A percentile compares a stretch with the other conserved stretches of the same genome.
phyloP scores from a whole-genome alignment of 2,329 filamentous ascomycete species.

The Penicillium sp. region DNA sequence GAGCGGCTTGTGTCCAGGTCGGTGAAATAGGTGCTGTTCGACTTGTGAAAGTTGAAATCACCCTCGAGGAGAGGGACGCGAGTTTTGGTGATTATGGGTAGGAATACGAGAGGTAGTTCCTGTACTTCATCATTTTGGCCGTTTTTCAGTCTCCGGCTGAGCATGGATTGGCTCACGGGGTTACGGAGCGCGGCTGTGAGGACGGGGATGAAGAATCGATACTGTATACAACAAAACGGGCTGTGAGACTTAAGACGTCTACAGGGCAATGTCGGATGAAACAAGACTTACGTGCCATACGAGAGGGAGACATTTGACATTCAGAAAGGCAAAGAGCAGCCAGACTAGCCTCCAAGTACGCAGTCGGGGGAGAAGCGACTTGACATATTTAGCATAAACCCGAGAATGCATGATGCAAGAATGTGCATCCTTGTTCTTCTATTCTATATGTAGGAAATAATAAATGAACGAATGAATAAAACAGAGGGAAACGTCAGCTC shows the following conservation, averaged over 20 bases:
- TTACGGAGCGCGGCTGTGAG: conserved; percentile 8
- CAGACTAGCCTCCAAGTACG: neutral
- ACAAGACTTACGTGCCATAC: conserved; percentile 15
- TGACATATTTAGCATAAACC: neutral
- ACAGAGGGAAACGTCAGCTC: neutral
- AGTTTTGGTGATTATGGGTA: conserved; percentile 13
- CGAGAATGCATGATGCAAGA: neutral
- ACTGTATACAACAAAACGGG: neutral
- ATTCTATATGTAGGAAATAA: neutral
- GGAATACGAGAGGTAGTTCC: conserved; percentile 12
- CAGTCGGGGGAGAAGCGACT: neutral
- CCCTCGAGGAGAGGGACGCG: conserved; percentile 12
- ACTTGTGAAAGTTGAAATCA: conserved; percentile 31
- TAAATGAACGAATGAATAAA: neutral
- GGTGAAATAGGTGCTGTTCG: conserved; percentile 54
- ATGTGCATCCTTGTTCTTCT: neutral
- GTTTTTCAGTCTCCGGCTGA: conserved; percentile 2
- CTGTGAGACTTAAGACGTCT: neutral
- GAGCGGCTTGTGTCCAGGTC: conserved; percentile 53
- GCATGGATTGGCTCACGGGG: conserved; percentile 1
- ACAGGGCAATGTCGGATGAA: neutral
- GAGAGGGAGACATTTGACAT: conserved; percentile 13
- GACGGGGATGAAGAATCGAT: conserved; percentile 9
- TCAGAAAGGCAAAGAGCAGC: conserved; percentile 9
- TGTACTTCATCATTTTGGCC: neutral